Percentiles rank a stretch among this genome's conserved stretches.
phyloP scores from a whole-genome alignment of 2,329 filamentous ascomycete species.

The Neocucurbitaria cava region DNA sequence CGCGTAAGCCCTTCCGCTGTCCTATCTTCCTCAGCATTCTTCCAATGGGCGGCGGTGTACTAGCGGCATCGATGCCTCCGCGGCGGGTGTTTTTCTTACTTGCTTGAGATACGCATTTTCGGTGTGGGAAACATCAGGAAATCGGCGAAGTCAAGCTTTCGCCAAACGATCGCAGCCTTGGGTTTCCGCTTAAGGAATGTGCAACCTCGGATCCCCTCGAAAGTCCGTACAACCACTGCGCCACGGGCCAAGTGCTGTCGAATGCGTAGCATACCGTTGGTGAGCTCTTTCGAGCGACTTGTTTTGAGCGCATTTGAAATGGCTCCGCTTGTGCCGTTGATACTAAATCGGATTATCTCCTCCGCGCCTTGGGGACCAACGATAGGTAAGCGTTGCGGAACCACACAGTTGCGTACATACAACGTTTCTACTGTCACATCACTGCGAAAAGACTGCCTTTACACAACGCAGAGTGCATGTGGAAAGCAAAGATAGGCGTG shows the following conservation, averaged over 20 bases:
- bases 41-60: neutral
- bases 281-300: neutral
- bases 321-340: neutral
- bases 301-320: neutral
- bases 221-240: slow-evolving; percentile 9
- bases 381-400: neutral
- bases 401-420: neutral
- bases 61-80: neutral
- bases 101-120: neutral
- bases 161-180: slow-evolving; percentile 7
- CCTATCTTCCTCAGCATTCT: neutral
- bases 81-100: neutral
- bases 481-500: neutral
- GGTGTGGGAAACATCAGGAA: slow-evolving; percentile 10
- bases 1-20: neutral
- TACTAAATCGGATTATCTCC: neutral
- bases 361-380: neutral
- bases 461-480: neutral
- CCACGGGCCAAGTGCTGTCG: neutral
- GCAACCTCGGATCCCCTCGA: slow-evolving; percentile 11
- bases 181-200: neutral
- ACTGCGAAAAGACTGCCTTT: neutral
- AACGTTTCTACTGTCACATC: neutral
- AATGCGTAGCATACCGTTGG: slow-evolving; percentile 4
- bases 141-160: slow-evolving; percentile 7